phyloP scores from a whole-genome alignment of 768 basidiomycete genomes.

The Postia placenta region DNA sequence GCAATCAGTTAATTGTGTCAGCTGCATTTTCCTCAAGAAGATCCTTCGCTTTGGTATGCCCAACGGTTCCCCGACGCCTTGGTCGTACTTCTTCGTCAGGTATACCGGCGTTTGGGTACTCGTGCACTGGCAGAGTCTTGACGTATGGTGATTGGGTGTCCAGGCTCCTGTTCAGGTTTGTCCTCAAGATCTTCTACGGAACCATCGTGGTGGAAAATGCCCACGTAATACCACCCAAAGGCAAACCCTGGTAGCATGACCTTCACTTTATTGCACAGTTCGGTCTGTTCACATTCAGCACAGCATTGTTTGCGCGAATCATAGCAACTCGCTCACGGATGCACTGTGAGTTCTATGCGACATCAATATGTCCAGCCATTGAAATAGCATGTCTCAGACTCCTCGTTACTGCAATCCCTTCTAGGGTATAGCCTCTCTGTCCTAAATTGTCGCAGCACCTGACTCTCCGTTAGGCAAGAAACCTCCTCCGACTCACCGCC shows the following conservation, averaged over 20 bases:
- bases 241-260: constrained; percentile 58
- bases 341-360: constrained; percentile 53
- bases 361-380: not conserved
- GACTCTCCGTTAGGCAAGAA: constrained; percentile 49
- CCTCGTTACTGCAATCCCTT: constrained; percentile 68
- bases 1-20: no score
- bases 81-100: constrained; percentile 70
- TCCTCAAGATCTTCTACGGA: constrained; percentile 88
- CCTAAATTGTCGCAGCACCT: not conserved
- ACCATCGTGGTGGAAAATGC: constrained; percentile 80
- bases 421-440: constrained; percentile 37
- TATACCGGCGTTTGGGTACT: constrained; percentile 18
- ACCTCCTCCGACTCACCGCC: constrained; percentile 79
- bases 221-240: constrained; percentile 63
- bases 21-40: no score
- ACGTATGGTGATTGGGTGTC: not conserved
- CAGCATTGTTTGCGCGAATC: constrained; percentile 83
- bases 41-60: no score
- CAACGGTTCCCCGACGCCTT: constrained; percentile 40
- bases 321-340: constrained; percentile 82
- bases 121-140: not conserved
- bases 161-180: constrained; percentile 71
- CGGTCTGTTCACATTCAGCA: not conserved
- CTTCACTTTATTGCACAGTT: not conserved
- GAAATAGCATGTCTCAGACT: constrained; percentile 39